Base-by-base conservation (phyloP, 2,329 filamentous ascomycete genomes). In the Monilinia fructigena region DNA sequence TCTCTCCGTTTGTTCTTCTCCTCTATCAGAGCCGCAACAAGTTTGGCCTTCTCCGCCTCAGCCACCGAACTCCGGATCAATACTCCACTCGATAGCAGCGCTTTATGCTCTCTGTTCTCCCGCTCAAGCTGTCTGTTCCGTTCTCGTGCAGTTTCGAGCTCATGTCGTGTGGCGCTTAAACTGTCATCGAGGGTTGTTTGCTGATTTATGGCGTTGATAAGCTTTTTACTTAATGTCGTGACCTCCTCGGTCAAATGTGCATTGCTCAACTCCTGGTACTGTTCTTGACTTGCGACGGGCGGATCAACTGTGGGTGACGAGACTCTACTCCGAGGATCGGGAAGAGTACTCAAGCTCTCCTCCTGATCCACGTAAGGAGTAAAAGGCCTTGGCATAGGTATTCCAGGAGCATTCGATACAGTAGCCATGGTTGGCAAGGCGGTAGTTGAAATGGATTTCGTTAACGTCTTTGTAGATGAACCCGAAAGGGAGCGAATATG, bases 141-240 rank as follows among this genome's bases (percentile, higher is more conserved):
- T 58, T 89, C 85, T 67, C 84, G 85, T 11, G 92, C 86, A 45
- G 85, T 78, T 65, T 96, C 92, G 56, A 98, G 81, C 75, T 98
- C 93, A 76, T 93, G 89, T 48, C 93, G 87, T 20, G 93, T 90
- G 62, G 87, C 88, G 60, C 92, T 89, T 23, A 99, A 82, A 14
- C 87, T 91, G 77, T 99, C 95, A 78, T 98, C 95, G 55, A 99
- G 84, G 28, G 86, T 89, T 10, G 93, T 97, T 78, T 97, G 93
- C 77, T 96, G 90, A 76, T 99, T 99, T 79, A 99, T 97, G 55
- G 95, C 94, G 75, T 95, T 94, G 73, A 99, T 94, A 70, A 99
- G 87, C 78, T 99, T 99, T 59, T 93, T 94, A 79, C 93, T 98
- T 42, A 99, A 82, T 8, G 91, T 88, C 10, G 91, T 88, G 10